A percentile compares a stretch with the other conserved stretches of the same genome.
phyloP scores from a whole-genome alignment of 805 yeast species.

The Hanseniaspora pseudoguilliermondii region DNA sequence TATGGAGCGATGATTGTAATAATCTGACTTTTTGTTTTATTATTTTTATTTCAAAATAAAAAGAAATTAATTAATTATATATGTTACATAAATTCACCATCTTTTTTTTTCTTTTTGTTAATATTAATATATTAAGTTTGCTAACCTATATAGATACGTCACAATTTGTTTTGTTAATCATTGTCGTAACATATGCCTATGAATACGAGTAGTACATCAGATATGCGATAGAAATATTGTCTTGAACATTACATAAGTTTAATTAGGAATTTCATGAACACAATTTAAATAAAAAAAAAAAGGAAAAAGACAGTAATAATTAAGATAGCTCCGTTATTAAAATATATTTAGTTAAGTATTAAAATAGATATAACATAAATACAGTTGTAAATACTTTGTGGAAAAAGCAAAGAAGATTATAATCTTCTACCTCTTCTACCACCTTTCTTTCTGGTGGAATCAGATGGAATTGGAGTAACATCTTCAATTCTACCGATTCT shows the following conservation, averaged over 20 bases:
- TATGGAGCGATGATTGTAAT: neutral
- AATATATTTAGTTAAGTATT: neutral
- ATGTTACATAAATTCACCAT: neutral
- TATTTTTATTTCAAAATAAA: neutral
- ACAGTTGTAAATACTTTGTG: conserved; percentile 1
- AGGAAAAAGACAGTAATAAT: neutral
- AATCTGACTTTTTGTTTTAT: neutral
- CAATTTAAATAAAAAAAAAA: neutral
- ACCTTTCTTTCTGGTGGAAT: conserved; percentile 99
- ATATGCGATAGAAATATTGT: too few species aligned
- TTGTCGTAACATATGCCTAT: too few species aligned
- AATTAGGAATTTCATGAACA: too few species aligned
- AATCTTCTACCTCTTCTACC: conserved; percentile 99
- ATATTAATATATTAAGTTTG: too few species aligned
- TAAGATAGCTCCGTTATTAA: conserved; percentile 3
- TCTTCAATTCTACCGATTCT: conserved; percentile 99
- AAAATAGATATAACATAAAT: neutral
- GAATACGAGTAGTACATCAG: too few species aligned
- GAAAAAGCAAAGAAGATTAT: conserved; percentile 31
- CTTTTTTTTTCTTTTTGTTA: neutral
- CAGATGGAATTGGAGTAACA: conserved; percentile 99
- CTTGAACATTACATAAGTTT: neutral
- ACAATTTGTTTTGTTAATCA: too few species aligned
- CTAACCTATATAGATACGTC: too few species aligned
- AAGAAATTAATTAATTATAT: neutral